Evolutionary conservation across 2,329 filamentous ascomycete species (phyloP), one percentile per base, ranked within the genome.

Genomic region (Ophiostoma ulmi): DNA sequence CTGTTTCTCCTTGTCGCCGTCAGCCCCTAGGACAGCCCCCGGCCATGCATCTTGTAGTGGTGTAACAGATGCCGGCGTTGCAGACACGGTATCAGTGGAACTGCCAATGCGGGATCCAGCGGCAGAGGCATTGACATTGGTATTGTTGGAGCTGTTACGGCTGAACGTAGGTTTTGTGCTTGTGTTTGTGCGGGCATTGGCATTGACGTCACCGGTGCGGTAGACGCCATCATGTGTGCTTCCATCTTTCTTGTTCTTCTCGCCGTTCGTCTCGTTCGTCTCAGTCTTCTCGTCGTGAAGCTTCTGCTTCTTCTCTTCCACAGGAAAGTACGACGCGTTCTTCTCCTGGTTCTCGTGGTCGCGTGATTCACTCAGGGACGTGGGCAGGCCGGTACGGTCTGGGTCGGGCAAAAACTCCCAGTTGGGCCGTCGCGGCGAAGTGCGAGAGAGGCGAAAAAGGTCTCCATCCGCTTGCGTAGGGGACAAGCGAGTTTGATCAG

Each of bases 401-500:
- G 13, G 36, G 36, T 65, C 63, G 63, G 63, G 63, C 36, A 41
- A n/a, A 39, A 36, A 65, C 20, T 65, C 63, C 35, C n/a, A 14
- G 36, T 22, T 11, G 52, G 52, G 69, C 44, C 77, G 78, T 76
- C 78, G 80, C 76, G 80, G 75, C 75, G 78, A 74, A 74, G 75
- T 75, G 75, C 75, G 75, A 72, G 71, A 69, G 36, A 69, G 48
- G 67, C 69, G 69, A 72, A 72, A 63, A 48, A 74, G 77, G 80
- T 78, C 80, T 83, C 84, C 85, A 86, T 87, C 81, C 82, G 85
- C 81, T 81, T 82, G 80, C 80, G 82, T 79, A 79, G 78, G 78
- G 80, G 83, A 81, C 85, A 84, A 85, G 82, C 82, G 82, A 81
- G 83, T 82, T 82, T 81, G 82, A 83, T 86, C 82, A 86, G 81